Conservation (phyloP, 495 filamentous ascomycete species). For the Poronia punctata region DNA sequence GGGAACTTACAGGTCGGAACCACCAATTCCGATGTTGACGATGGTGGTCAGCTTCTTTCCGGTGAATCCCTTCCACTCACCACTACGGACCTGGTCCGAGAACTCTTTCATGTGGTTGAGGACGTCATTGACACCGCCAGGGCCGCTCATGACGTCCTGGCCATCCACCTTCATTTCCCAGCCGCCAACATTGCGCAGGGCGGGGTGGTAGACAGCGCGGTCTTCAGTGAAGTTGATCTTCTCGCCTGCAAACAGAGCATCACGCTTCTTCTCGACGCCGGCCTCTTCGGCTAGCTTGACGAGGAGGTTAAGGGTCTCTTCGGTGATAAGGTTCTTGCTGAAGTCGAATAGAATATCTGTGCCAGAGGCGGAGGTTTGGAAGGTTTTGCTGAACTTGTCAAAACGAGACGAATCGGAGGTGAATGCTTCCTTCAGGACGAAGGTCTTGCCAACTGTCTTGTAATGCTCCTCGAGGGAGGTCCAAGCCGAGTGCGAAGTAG, state of each 20-base stretch:
- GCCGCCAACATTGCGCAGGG: constrained; percentile 80
- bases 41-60: constrained; percentile 96
- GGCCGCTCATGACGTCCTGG: constrained; percentile 78
- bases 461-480: constrained; percentile 83
- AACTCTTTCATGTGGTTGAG: constrained; percentile 97
- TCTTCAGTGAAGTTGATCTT: constrained; percentile 99
- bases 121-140: constrained; percentile 71
- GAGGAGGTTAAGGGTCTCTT: constrained; percentile 81
- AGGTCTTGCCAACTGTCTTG: constrained; percentile 70
- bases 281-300: constrained; percentile 88
- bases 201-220: constrained; percentile 91
- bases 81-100: constrained; percentile 86
- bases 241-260: constrained; percentile 94
- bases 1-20: constrained; percentile 81
- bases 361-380: constrained; percentile 56
- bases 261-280: constrained; percentile 81
- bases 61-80: constrained; percentile 97
- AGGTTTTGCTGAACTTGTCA: constrained; percentile 78
- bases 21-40: constrained; percentile 96
- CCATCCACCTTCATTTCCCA: constrained; percentile 89
- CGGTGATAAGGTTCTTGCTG: constrained; percentile 95
- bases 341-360: constrained; percentile 92
- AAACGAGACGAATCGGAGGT: constrained; percentile 82
- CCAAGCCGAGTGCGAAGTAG: constrained; percentile 78
- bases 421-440: constrained; percentile 91